Evolutionary conservation across 371 early-diverging fungal genomes (phyloP), one percentile per base, ranked within the genome.

Genomic region (Mortierella sp.): DNA sequence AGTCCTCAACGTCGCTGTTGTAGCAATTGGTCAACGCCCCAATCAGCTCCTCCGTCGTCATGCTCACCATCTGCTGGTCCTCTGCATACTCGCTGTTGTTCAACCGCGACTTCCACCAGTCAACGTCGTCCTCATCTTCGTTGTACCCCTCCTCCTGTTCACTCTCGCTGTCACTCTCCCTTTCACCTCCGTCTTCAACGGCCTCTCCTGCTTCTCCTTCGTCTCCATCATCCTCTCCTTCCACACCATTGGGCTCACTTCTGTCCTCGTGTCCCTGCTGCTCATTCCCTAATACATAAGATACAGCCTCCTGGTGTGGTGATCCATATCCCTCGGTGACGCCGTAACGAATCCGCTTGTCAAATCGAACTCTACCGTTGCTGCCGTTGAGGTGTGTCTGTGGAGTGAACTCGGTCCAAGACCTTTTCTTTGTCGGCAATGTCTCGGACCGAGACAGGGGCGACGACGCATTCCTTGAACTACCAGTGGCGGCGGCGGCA

Each of bases 51-150:
- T 84, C 85, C 14, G 85, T 80, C 46, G 85, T 80, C 81, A 84
- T 80, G 55, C 78, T 80, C 6, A 81, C 81, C 73, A 84, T 70
- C 51, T 84, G 44, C 37, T 84, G 85, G 24, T 84, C 85, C 67
- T 84, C 80, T 0, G 78, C 81, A n/a, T 80, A 77, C 24, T 69
- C 75, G 48, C 85, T 84, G 61, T 77, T 78, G 46, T 84, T 61
- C 59, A 84, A 73, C 54, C 85, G 81, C 54, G 85, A 80, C 71
- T 72, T 80, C 85, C 85, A 84, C 81, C 81, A 84, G 51, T 80
- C 51, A 10, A 70, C 76, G 53, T 84, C 85, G 2, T 80, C 85
- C 14, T 84, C 81, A 37, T 79, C 59, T 4, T 82, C 79, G 43
- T 67, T 43, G 19, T 48, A 43, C 43, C 54, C 26, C 9, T 24